These are phyloP conservation scores for Salvia hispanica DNA, from an alignment of 257 asterid genomes.

Conservation along the genomic window DNA sequence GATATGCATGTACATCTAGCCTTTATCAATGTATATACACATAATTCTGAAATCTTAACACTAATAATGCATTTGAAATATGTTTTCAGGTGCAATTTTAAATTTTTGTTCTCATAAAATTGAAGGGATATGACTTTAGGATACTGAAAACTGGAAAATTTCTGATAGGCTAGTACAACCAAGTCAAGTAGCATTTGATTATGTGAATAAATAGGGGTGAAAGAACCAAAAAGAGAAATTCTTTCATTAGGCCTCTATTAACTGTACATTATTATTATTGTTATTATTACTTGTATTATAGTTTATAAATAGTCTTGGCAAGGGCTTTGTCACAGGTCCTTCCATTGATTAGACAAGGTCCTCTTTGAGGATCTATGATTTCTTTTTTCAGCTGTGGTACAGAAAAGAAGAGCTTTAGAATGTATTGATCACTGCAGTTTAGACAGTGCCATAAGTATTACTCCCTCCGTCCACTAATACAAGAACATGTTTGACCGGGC, in stretches of 20 bases:
- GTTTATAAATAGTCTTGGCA: not conserved
- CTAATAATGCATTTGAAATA: not conserved
- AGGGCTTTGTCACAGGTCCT: not conserved
- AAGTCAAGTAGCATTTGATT: not conserved
- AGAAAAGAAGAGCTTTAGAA: constrained; percentile 14
- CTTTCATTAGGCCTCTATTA: not conserved
- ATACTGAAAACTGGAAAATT: not conserved
- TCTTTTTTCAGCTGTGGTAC: constrained; percentile 11
- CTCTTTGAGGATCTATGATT: constrained; percentile 1
- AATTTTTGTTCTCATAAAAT: not conserved
- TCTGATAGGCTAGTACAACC: not conserved
- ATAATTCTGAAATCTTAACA: not conserved
- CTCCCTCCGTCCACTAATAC: too few relatives aligned
- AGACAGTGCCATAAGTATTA: constrained; percentile 1
- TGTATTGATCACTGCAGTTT: constrained; percentile 14
- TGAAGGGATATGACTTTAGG: not conserved
- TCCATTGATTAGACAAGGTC: constrained; percentile 12
- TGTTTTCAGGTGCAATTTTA: not conserved
- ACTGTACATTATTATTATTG: too few relatives aligned
- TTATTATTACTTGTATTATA: not conserved
- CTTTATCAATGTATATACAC: not conserved
- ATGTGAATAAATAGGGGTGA: not conserved
- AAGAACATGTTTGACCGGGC: too few relatives aligned
- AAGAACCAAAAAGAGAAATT: not conserved
- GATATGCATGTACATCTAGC: not conserved